Evolutionary conservation across 164 flowering plant genomes (phyloP).

Genomic region (Magnolia officinalis): DNA sequence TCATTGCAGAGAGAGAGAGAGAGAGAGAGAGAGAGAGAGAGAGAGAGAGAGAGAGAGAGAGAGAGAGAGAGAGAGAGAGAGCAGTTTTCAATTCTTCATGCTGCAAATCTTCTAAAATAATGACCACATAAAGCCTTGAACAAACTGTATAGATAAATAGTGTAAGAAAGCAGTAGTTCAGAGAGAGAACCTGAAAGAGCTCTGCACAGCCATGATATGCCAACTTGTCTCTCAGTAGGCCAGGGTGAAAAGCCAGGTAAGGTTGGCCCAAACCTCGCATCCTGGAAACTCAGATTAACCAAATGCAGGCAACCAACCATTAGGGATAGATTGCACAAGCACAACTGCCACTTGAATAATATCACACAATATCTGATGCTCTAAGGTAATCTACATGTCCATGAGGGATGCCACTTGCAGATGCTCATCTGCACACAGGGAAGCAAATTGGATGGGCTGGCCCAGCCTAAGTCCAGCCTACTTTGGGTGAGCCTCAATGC

Average conservation of each 20-base stretch:
- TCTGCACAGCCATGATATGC: conserved; percentile 99
- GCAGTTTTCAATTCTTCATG: background rate
- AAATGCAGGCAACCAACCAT: background rate
- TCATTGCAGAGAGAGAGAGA: too few relatives aligned
- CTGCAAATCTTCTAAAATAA: background rate
- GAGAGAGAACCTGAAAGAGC: conserved; percentile 74
- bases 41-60: too few relatives aligned
- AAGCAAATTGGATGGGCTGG: background rate
- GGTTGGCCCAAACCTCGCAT: conserved; percentile 73
- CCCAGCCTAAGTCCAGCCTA: too few relatives aligned
- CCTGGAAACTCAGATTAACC: conserved; percentile 27
- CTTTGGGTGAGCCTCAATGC: too few relatives aligned
- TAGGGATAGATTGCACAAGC: background rate
- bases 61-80: too few relatives aligned
- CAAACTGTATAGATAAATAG: background rate
- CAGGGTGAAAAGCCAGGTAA: conserved; percentile 83
- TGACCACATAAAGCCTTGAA: background rate
- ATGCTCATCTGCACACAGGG: background rate
- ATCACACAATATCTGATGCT: background rate
- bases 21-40: too few relatives aligned
- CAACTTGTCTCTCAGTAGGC: conserved; percentile 70
- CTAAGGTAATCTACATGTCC: background rate
- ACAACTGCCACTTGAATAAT: background rate
- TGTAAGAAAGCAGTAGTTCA: background rate
- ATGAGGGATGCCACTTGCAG: background rate